These are phyloP conservation scores for Chlorella variabilis DNA, from an alignment of 163 green algal species.

Conservation along the genomic window DNA sequence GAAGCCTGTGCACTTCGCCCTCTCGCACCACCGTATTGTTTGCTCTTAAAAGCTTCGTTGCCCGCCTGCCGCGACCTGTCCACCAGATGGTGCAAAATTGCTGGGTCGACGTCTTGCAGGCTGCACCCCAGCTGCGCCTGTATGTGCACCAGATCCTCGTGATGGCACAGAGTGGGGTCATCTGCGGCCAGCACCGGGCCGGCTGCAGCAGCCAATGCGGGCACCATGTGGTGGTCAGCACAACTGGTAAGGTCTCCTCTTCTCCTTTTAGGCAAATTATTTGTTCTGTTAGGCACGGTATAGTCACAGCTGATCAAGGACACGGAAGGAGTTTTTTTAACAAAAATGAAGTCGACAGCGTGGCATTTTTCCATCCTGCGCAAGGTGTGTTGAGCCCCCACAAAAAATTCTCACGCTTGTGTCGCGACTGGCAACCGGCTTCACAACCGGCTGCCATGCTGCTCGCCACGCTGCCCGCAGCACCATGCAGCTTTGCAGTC, in stretches of 20 bases:
- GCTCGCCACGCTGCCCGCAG: background rate
- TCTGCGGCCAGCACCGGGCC: background rate
- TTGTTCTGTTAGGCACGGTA: too few species aligned
- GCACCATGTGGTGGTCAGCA: too few species aligned
- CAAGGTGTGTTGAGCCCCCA: too few species aligned
- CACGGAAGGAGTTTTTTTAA: too few species aligned
- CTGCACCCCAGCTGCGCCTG: background rate
- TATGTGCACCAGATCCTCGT: background rate
- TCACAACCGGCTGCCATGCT: too few species aligned
- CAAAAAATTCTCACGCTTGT: too few species aligned
- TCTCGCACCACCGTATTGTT: slow-evolving; percentile 58
- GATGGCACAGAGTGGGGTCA: slow-evolving; percentile 19
- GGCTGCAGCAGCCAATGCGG: background rate
- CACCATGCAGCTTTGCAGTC: background rate
- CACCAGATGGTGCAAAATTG: slow-evolving; percentile 28
- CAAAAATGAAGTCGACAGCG: too few species aligned
- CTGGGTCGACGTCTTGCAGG: slow-evolving; percentile 14
- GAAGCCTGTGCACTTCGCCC: background rate
- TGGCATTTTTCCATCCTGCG: too few species aligned
- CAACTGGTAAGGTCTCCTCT: too few species aligned
- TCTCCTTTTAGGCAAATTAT: too few species aligned
- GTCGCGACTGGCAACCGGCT: too few species aligned
- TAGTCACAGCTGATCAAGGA: too few species aligned
- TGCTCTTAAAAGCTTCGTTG: slow-evolving; percentile 70
- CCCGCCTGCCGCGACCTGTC: slow-evolving; percentile 61